Evolutionary conservation across 768 basidiomycete genomes (phyloP), one percentile per base, ranked within the genome.

Genomic region (Trametes cubensis): DNA sequence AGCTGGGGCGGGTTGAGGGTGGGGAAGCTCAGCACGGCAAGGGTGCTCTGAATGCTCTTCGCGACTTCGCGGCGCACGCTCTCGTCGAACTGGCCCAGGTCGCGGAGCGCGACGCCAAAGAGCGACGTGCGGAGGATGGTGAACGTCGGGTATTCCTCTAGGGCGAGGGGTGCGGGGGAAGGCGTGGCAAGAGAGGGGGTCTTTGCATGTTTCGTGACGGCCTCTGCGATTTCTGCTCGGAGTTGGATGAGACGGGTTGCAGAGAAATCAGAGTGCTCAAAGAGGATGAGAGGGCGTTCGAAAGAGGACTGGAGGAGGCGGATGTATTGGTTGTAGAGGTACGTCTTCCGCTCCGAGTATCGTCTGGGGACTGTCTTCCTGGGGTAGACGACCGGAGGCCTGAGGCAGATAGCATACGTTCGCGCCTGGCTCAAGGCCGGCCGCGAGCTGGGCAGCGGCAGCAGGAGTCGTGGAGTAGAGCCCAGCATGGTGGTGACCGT

Each of bases 321-420:
- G 59, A 81, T 79, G 80, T 94, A 94, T 75, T 89, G 87, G 77
- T 85, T 82, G 77, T 87, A 92, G 72, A 93, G 86, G 75, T 85
- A 87, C 2, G 86, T 80, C 74, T 95, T 97, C 73, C 90, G 89
- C 71, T 85, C 84, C 53, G 81, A 82, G 72, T 93, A 95, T 61
- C 84, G 79, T 45, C 94, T 89, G 0, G 86, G 85, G 26, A 75
- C 73, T 34, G 76, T 75, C 69, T 86, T 87, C 3, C 83, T 76
- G 5, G 82, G 79, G 44, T 84, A 80, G 38, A 80, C 70, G 63
- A 81, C 75, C 38, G 85, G 78, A 41, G 65, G 58, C 49, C 57
- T 53, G 54, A 61, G 44, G 7, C 55, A 49, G 54, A 65, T 28
- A 54, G 59, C 60, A 38, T 68, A 68, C 50, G 59, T 59, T 23